Evolutionary conservation across 176 grass and related monocot genomes (phyloP), one percentile per base, ranked within the genome.

Genomic region (Ensete glaucum): DNA sequence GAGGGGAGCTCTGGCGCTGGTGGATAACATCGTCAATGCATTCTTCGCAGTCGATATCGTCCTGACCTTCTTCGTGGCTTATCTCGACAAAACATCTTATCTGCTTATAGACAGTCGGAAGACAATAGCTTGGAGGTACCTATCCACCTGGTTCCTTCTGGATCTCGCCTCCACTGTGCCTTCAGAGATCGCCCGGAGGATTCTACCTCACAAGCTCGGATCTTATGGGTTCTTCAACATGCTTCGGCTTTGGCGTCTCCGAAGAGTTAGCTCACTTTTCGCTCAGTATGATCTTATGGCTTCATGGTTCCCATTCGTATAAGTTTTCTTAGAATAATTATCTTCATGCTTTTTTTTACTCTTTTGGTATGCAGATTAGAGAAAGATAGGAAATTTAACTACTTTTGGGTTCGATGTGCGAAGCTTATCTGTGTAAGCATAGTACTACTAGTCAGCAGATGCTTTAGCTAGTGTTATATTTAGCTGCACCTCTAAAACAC

Each of bases 351-450:
- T 1, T 25, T 25, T 0, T 25, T 77, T 15, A 71, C 68, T 83
- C 22, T 76, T 74, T 3, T 9, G 64, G 73, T 51, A 85, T 80
- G 19, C 53, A 96, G 92, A 73, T 86, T 96, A 75, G 92, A 96
- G 78, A 96, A 96, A 53, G 86, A 96, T 77, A 87, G 89, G 24
- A 82, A 96, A 73, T 92, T 87, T 81, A 92, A 85, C 75, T 96
- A 96, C 82, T 96, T 96, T 56, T 89, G 92, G 92, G 92, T 96
- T 73, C 86, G 89, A 66, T 96, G 92, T 64, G 87, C 84, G 57
- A 96, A 92, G 77, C 92, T 96, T 56, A 77, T 92, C 74, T 96
- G 87, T 79, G 92, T 96, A 81, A 92, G 87, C 67, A 75, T 62
- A 58, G 13, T 73, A 6, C 11, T 73, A 6, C 11, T 73, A 6